Evolutionary conservation across 2,329 filamentous ascomycete species (phyloP), one percentile per base, ranked within the genome.

Genomic region (Ceratocystis destructans): DNA sequence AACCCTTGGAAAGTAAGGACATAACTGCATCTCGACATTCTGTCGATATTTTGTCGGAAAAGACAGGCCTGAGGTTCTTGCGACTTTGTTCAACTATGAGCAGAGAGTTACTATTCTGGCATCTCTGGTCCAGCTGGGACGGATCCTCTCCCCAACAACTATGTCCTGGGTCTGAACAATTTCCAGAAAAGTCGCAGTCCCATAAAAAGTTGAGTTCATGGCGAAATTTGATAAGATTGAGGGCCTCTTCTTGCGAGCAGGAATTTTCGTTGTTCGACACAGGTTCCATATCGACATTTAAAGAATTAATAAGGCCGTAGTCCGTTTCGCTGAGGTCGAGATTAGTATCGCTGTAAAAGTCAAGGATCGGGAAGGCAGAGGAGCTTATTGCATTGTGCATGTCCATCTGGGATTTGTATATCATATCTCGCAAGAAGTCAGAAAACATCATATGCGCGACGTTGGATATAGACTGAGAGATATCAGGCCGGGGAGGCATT

Each of bases 1-100:
- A 86, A 3, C 81, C 83, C 62, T 79, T 78, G 45, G 89, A 75
- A 1, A 89, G 81, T 67, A 88, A 79, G 10, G 82, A 84, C 66
- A 90, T 76, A 1, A 88, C 79, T 61, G 79, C 80, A 72, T 90
- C 87, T 2, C 85, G 80, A 22, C 76, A 78, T 5, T 79, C 74
- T 28, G 75, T 72, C 33, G 79, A 77, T 20, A 83, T 70, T 57
- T 74, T 78, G 53, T 81, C 78, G 2, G 73, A 71, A 50, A 79
- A 71, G 12, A 79, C 74, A 61, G 76, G 75, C 69, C 77, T 74
- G 20, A 77, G 69, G 31, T 73, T 72, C 68, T 74, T 74, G 55
- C 74, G 70, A 61, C 73, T 73, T 61, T 76, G 74, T 50, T 78
- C 75, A 20, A 79, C 74, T 44, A 76, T 74, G 5, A 75, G 72